Conservation (phyloP, 2,329 filamentous ascomycete genomes). For the Phaeosphaeria sp. region DNA sequence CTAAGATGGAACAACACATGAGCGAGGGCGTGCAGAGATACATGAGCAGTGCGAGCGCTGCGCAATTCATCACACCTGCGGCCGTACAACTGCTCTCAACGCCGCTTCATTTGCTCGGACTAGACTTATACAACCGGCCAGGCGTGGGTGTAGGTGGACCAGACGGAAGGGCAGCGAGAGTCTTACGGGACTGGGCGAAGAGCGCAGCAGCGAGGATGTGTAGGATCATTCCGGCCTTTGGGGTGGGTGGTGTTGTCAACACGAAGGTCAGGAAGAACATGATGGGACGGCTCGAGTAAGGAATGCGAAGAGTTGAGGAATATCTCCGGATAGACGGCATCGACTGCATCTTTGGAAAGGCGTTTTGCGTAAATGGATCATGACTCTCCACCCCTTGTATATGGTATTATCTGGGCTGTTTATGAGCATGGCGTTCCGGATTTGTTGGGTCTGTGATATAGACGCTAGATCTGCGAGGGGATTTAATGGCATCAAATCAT, state of each 20-base stretch:
- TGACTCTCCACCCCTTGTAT: not conserved
- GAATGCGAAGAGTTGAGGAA: not conserved
- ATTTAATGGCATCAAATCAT: not conserved
- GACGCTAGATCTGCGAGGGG: not conserved
- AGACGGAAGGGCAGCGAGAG: slow-evolving; percentile 67
- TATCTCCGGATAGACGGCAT: not conserved
- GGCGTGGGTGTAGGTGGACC: slow-evolving; percentile 58
- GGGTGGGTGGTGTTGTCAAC: slow-evolving; percentile 87
- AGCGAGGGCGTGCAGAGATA: slow-evolving; percentile 59
- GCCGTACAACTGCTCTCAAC: slow-evolving; percentile 80
- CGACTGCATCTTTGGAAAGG: not conserved
- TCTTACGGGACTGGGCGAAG: slow-evolving; percentile 77
- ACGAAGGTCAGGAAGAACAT: slow-evolving; percentile 70
- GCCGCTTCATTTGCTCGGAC: slow-evolving; percentile 81
- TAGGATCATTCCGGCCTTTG: slow-evolving; percentile 76
- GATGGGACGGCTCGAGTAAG: slow-evolving; percentile 60
- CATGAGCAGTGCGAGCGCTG: slow-evolving; percentile 58
- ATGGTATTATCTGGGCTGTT: not conserved
- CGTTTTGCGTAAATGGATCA: not conserved
- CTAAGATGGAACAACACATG: slow-evolving; percentile 60
- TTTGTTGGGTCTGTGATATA: not conserved
- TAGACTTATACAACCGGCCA: slow-evolving; percentile 84
- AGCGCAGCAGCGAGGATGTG: slow-evolving; percentile 58
- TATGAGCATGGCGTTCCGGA: not conserved
- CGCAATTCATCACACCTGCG: slow-evolving; percentile 83